Evolutionary conservation across 768 basidiomycete genomes (phyloP), one percentile per base, ranked within the genome.

Genomic region (Kwoniella dendrophila): DNA sequence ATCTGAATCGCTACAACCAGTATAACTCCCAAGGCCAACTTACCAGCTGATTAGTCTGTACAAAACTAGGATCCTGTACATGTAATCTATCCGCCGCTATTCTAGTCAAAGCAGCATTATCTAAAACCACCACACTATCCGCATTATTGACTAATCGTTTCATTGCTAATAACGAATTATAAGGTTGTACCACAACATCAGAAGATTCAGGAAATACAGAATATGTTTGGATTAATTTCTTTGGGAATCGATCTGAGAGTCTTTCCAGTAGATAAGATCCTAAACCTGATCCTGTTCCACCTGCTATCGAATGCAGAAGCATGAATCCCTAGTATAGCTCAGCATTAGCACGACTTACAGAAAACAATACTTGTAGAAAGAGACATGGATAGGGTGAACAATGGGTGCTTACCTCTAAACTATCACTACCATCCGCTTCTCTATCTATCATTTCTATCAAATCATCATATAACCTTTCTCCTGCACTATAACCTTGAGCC

Each of bases 271-370:
- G 82, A 81, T 92, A 98, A n/a, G 96, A 99, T 33, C 96, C 96
- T 4, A 99, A 86, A 1, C 96, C 96, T 0, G 96, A 98, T 20
- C 96, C 96, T 2, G 96, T 99, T 7, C 96, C 96, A 36, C 96
- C 96, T 34, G 96, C 96, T 79, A 98, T 99, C 18, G 95, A 97
- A 76, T 98, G 96, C 83, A 96, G 90, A 45, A 95, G 83, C 92
- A 97, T 96, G 81, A 99, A 98, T 2, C 94, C 96, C 96, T 98
- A n/a, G n/a, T n/a, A n/a, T n/a, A n/a, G n/a, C n/a, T n/a, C n/a
- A n/a, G n/a, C n/a, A n/a, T n/a, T n/a, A 4, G 3, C 24, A 12
- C 24, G 47, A 16, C 6, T 5, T 26, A 26, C 26, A 48, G 26
- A 18, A 36, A 36, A 18, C 10, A 20, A 40, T 30, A 36, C 16